A percentile compares a stretch with the other conserved stretches of the same genome.
phyloP scores from a whole-genome alignment of 345 rosid species.

The Melaleuca quinquenervia region DNA sequence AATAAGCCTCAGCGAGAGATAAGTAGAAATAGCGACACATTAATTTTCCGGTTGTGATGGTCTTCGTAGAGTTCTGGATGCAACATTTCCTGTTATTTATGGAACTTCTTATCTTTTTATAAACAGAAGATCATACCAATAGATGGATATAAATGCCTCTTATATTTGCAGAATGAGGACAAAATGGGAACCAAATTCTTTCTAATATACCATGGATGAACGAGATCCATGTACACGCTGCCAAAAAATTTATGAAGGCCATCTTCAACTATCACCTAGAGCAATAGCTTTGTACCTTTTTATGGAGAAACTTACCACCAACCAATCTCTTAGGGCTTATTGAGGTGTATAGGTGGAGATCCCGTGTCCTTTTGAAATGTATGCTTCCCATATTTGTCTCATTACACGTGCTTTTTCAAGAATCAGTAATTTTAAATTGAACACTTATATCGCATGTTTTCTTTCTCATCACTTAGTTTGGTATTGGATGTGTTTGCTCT shows the following conservation, averaged over 20 bases:
- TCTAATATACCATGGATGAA: background rate
- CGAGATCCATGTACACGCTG: background rate
- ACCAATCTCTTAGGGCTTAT: background rate
- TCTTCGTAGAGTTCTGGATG: background rate
- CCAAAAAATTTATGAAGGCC: background rate
- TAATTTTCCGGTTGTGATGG: background rate
- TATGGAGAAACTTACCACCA: background rate
- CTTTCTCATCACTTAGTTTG: background rate
- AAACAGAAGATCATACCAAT: background rate
- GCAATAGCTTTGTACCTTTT: background rate
- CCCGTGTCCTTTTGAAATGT: background rate
- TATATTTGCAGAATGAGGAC: background rate
- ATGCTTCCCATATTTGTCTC: background rate
- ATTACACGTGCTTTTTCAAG: background rate
- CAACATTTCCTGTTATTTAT: background rate
- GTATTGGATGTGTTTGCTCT: background rate
- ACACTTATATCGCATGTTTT: background rate
- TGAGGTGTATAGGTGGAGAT: background rate
- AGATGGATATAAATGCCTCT: background rate
- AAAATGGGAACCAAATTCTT: background rate
- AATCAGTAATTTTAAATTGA: background rate
- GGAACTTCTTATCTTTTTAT: background rate
- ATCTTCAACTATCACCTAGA: background rate
- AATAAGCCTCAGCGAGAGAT: background rate
- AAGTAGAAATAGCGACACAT: background rate